Base-by-base conservation (phyloP, 257 asterid genomes). In the Penstemon barbatus region DNA sequence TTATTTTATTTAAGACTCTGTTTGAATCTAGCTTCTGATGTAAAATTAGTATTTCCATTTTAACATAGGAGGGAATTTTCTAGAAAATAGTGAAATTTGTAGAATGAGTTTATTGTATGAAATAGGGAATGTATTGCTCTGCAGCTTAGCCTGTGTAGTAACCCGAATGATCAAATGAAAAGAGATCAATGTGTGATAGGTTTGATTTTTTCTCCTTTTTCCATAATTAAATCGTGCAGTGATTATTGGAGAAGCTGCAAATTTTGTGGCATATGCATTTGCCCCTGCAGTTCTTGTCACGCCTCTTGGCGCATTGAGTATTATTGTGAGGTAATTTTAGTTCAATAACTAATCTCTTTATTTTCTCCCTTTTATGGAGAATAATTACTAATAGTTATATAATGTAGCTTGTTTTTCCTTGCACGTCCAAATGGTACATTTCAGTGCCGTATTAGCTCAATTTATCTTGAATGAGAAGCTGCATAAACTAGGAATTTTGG, bases 251-350 rank as follows among this genome's bases (percentile, higher is more conserved):
- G 96, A 91, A 80, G 78, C 87, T 49, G 94, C 96, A 1, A 91
- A 91, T 68, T 87, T 89, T 50, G 95, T 87, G 79, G 98, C 98
- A 8, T 85, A 91, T 80, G 94, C 95, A 61, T 91, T 87, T 80
- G 96, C 98, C 57, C 96, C 98, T 36, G 94, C 98, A 44, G 96
- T 91, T 63, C 98, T 91, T 42, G 94, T 91, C 57, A 84, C 98
- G 2, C 98, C 98, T 75, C 92, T 91, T 65, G 96, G 92, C 3
- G 96, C 98, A 57, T 75, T 91, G 82, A 91, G 98, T 75, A 87
- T 89, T 72, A 87, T 91, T 40, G 90, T 87, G 53, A 90, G 97
- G 97, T 87, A 72, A 60, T n/a, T 61, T 61, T 72, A 10, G 55
- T 70, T 68, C 64, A 5, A 15, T 67, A 5, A 8, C 6, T 38